Evolutionary conservation across 495 filamentous ascomycete species (phyloP).

Genomic region (Penicillium argentinense): DNA sequence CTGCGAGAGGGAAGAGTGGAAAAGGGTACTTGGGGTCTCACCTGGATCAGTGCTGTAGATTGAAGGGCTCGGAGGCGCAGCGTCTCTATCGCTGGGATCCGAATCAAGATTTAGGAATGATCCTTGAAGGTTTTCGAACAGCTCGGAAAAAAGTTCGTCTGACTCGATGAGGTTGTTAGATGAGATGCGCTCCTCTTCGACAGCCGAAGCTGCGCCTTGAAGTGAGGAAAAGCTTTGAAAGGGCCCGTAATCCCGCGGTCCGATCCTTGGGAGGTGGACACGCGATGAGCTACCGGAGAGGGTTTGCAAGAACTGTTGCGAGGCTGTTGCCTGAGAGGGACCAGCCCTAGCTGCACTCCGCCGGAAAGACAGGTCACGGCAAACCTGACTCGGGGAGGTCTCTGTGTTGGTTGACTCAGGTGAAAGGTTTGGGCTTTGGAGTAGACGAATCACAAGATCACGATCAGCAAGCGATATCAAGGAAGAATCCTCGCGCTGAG

Average conservation of each 20-base stretch:
- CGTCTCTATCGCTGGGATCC: neutral
- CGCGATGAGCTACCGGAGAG: neutral
- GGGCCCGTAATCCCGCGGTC: conserved; percentile 1
- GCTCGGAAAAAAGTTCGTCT: conserved; percentile 1
- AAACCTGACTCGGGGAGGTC: too few species aligned
- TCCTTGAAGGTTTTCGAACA: conserved; percentile 8
- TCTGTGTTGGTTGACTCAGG: neutral
- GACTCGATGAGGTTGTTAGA: neutral
- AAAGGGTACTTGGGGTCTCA: conserved; percentile 1
- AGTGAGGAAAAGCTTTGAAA: neutral
- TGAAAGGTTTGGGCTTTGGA: neutral
- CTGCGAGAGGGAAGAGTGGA: neutral
- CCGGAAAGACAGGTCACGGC: neutral
- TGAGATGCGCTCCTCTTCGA: neutral
- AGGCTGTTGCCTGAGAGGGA: neutral
- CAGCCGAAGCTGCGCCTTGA: neutral
- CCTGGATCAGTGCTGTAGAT: neutral
- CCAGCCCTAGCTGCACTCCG: neutral
- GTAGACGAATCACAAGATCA: neutral
- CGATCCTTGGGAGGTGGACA: conserved; percentile 6
- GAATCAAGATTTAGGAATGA: neutral
- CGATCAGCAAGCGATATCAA: neutral
- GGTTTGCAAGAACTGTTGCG: neutral
- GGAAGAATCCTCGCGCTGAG: neutral
- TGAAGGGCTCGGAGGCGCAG: neutral